These are phyloP conservation scores for Populus euphratica DNA, from an alignment of 345 rosid genomes.

Conservation along the genomic window DNA sequence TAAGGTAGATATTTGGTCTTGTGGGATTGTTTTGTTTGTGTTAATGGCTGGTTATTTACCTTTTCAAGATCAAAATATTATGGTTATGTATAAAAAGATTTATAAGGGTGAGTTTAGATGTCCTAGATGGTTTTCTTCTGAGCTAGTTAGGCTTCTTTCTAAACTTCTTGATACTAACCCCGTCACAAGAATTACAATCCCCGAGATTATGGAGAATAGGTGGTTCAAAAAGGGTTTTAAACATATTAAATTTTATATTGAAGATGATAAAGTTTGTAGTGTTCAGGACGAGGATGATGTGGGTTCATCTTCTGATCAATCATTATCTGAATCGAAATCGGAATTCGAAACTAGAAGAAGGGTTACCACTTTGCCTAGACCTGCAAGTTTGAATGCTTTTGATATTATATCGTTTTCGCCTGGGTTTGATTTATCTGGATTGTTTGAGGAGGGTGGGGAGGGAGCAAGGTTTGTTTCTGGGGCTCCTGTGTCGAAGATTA, in stretches of 20 bases:
- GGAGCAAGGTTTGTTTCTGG: slow-evolving; percentile 35
- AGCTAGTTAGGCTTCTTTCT: slow-evolving; percentile 11
- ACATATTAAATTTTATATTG: slow-evolving; percentile 33
- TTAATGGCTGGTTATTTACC: slow-evolving; percentile 30
- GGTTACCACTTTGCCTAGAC: slow-evolving; percentile 25
- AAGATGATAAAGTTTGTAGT: slow-evolving; percentile 32
- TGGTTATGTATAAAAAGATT: slow-evolving; percentile 27
- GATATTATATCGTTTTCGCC: slow-evolving; percentile 40
- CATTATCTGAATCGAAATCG: slow-evolving; percentile 25
- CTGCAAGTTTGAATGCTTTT: slow-evolving; percentile 40
- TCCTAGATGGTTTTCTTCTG: slow-evolving; percentile 28
- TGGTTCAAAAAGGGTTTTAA: slow-evolving; percentile 41
- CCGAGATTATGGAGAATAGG: slow-evolving; percentile 30
- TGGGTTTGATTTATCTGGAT: slow-evolving; percentile 35
- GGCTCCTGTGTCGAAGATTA: slow-evolving; percentile 36
- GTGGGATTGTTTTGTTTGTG: slow-evolving; percentile 26
- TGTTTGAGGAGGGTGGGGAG: slow-evolving; percentile 37
- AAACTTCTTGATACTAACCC: slow-evolving; percentile 20
- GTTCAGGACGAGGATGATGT: slow-evolving; percentile 19
- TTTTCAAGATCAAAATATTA: slow-evolving; percentile 25
- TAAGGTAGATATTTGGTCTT: slow-evolving; percentile 28
- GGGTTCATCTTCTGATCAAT: slow-evolving; percentile 11
- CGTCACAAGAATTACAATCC: slow-evolving; percentile 20
- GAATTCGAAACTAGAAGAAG: slow-evolving; percentile 25
- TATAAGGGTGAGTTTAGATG: slow-evolving; percentile 22